Percentiles rank a stretch among this genome's conserved stretches.
Evolutionary conservation across 768 basidiomycete genomes (phyloP).

Genomic region (Phylloporus sp.): DNA sequence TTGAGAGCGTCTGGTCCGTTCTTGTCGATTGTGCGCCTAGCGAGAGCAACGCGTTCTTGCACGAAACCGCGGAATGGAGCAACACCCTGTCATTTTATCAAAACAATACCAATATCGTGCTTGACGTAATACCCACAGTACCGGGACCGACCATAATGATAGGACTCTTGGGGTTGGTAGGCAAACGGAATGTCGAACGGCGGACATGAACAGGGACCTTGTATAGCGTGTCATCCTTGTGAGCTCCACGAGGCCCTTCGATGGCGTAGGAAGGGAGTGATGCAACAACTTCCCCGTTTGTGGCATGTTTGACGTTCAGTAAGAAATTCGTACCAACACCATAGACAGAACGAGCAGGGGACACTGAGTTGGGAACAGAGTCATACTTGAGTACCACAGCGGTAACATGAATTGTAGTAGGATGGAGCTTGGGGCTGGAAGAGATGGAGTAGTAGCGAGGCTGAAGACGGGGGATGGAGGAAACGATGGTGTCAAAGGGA

Average conservation of each 20-base stretch:
- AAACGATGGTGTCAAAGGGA: constrained; percentile 96
- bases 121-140: constrained; percentile 57
- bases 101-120: not conserved
- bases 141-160: constrained; percentile 99
- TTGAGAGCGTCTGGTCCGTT: constrained; percentile 88
- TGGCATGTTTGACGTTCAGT: constrained; percentile 81
- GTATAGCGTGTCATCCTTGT: constrained; percentile 65
- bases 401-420: constrained; percentile 90
- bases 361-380: constrained; percentile 49
- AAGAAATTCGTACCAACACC: constrained; percentile 96
- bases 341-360: constrained; percentile 64
- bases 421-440: constrained; percentile 88
- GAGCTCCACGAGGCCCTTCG: constrained; percentile 84
- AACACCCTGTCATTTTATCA: constrained; percentile 63
- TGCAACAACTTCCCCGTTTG: constrained; percentile 52
- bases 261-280: constrained; percentile 72
- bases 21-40: constrained; percentile 91
- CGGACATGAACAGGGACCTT: constrained; percentile 93
- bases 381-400: constrained; percentile 94
- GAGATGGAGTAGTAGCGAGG: constrained; percentile 99
- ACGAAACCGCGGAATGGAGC: constrained; percentile 99
- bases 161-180: constrained; percentile 96
- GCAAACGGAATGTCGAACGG: constrained; percentile 93
- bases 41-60: constrained; percentile 95
- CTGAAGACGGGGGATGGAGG: constrained; percentile 88